Base-by-base conservation (phyloP, 768 basidiomycete genomes). In the Amyloporia xantha region DNA sequence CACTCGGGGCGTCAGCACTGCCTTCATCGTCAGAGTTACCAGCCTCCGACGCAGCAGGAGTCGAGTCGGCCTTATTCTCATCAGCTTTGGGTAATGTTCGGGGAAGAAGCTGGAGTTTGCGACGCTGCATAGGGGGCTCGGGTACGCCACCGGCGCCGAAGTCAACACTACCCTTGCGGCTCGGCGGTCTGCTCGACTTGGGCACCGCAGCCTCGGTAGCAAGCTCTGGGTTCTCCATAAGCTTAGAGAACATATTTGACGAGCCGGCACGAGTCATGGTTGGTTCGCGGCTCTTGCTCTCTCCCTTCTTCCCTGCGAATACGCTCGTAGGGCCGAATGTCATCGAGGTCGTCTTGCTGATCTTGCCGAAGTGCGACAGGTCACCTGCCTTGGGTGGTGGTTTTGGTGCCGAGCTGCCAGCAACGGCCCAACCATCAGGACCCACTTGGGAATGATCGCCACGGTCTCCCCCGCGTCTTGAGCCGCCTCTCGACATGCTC, bases 401-500 rank as follows among this genome's bases (percentile, higher is more conserved):
- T 20, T 82, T 79, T 7, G 59, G 37, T n/a, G 60, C 45, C 25
- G 55, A 38, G 13, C 55, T 47, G 35, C 63, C 63, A 24, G 84
- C 80, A 17, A 84, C 82, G 28, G 86, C 79, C 93, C 94, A 97
- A n/a, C 90, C 90, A 51, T 97, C 93, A 25, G 84, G 76, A 23
- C 81, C 82, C 47, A 75, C 69, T 48, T 80, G 80, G 13, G 75
- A 69, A 10, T 77, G 75, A 38, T 72, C 75, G 23, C 71, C 70
- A 51, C 85, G 77, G 6, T 88, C 79, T 15, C 79, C 82, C 33
- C 93, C 95, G 37, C 92, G 84, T 46, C 91, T 79, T 48, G 94
- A 97, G 33, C 91, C 91, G 33, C 87, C 85, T 33, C 94, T 85
- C 21, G 91, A 93, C 81, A 95, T 91, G 64, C 78, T 82, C 44